phyloP scores from a whole-genome alignment of 768 basidiomycete genomes.

The Lentinula edodes region DNA sequence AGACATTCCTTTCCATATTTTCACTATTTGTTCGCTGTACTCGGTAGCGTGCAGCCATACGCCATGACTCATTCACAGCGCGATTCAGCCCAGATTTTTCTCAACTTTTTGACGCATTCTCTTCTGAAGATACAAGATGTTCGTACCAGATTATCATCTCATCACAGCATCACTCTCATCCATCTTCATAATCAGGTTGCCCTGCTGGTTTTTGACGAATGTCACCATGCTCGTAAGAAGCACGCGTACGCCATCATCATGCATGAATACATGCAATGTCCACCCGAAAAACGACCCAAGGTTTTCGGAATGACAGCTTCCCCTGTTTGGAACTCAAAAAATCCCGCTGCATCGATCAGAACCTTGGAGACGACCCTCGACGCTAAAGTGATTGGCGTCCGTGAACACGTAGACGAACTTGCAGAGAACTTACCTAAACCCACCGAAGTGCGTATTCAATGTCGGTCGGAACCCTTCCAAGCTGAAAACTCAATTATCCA shows the following conservation, averaged over 20 bases:
- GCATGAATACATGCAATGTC: constrained; percentile 54
- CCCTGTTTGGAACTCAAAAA: constrained; percentile 76
- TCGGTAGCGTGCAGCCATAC: not conserved
- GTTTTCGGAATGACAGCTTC: constrained; percentile 95
- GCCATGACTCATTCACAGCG: not conserved
- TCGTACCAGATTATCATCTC: not conserved
- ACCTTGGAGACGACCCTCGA: constrained; percentile 67
- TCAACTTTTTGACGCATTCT: constrained; percentile 76
- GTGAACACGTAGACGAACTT: constrained; percentile 63
- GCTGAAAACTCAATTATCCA: constrained; percentile 18
- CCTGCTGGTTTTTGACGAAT: constrained; percentile 77
- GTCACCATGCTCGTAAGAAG: constrained; percentile 71
- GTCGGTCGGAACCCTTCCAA: not conserved
- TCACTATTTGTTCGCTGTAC: not conserved
- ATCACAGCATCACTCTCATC: not conserved
- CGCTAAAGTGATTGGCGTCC: constrained; percentile 71
- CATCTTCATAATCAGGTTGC: constrained; percentile 29
- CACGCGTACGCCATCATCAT: constrained; percentile 79
- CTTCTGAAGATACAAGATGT: constrained; percentile 70
- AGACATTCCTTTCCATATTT: not conserved
- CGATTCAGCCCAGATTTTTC: constrained; percentile 68
- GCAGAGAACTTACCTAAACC: constrained; percentile 57
- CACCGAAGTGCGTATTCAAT: constrained; percentile 43
- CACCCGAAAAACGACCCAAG: constrained; percentile 51
- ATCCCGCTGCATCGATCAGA: constrained; percentile 56